phyloP scores from a whole-genome alignment of 192 early-diverging fungal genomes.

The Entomortierella beljakovae region DNA sequence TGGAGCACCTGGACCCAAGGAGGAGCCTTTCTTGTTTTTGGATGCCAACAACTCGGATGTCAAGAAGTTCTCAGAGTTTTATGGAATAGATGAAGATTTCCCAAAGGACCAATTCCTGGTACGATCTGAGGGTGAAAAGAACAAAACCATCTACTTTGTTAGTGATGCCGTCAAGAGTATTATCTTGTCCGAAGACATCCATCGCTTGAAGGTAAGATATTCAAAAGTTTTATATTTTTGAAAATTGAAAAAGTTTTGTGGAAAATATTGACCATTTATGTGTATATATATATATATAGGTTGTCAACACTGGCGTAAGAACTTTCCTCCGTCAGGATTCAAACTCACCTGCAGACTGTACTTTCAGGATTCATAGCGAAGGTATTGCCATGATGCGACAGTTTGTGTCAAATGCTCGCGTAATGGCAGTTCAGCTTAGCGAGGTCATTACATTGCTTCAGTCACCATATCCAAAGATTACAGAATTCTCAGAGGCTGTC shows the following conservation, averaged over 20 bases:
- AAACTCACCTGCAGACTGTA: conserved; percentile 62
- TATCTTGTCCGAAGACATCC: conserved; percentile 68
- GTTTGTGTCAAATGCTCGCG: conserved; percentile 40
- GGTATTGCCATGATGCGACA: conserved; percentile 70
- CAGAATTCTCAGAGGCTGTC: conserved; percentile 56
- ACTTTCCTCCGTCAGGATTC: conserved; percentile 85
- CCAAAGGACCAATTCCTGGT: conserved; percentile 87
- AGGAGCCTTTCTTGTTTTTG: conserved; percentile 93
- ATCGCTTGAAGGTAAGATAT: conserved; percentile 64
- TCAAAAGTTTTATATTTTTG: background rate
- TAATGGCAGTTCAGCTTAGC: conserved; percentile 37
- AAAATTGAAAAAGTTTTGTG: too few relatives aligned
- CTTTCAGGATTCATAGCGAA: conserved; percentile 77
- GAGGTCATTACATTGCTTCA: conserved; percentile 43
- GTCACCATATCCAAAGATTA: conserved; percentile 56
- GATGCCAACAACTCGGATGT: conserved; percentile 69
- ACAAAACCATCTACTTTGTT: conserved; percentile 87
- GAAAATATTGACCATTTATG: background rate
- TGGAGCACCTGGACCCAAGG: conserved; percentile 60
- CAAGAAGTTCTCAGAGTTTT: conserved; percentile 73
- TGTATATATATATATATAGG: conserved; percentile 33
- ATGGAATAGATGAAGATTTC: conserved; percentile 80
- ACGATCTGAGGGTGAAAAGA: conserved; percentile 79
- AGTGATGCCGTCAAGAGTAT: conserved; percentile 82
- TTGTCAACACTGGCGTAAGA: conserved; percentile 95